These are phyloP conservation scores for Beauveria australis DNA, from an alignment of 2,329 filamentous ascomycete genomes.

Conservation along the genomic window DNA sequence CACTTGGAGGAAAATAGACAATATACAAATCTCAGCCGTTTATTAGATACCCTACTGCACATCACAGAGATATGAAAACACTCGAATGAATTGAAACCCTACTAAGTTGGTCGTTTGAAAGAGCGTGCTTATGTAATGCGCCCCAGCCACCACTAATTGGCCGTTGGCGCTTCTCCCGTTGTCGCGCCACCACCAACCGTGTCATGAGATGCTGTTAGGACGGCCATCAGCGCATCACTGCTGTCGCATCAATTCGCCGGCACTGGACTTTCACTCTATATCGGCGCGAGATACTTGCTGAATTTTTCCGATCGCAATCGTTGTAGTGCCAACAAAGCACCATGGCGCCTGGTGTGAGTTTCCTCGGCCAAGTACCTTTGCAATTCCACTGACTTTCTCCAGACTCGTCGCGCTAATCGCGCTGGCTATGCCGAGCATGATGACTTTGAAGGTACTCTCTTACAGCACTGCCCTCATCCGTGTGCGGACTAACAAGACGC, in stretches of 20 bases:
- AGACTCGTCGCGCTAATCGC: conserved; percentile 51
- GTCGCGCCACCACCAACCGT: conserved; percentile 11
- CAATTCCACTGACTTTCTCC: conserved; percentile 12
- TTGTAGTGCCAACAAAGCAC: conserved; percentile 1
- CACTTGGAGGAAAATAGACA: conserved; percentile 10
- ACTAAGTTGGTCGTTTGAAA: not conserved
- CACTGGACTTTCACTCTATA: not conserved
- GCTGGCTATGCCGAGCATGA: conserved; percentile 51
- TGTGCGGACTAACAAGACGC: conserved; percentile 20
- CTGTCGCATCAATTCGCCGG: conserved; percentile 8
- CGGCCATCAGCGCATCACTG: conserved; percentile 2
- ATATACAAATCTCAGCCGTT: conserved; percentile 11
- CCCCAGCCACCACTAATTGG: not conserved
- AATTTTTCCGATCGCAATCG: conserved; percentile 2
- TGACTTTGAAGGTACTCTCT: conserved; percentile 47
- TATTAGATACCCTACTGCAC: not conserved
- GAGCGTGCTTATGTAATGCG: conserved; percentile 10
- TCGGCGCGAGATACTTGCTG: not conserved
- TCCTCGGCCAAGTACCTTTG: not conserved
- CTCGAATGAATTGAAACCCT: not conserved
- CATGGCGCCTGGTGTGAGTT: conserved; percentile 11
- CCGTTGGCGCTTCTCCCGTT: not conserved
- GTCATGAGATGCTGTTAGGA: conserved; percentile 7
- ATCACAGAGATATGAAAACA: not conserved
- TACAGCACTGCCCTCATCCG: not conserved